Percentiles rank a stretch among this genome's conserved stretches.
phyloP scores from a whole-genome alignment of 257 asterid species.

The Hygrophila difformis region DNA sequence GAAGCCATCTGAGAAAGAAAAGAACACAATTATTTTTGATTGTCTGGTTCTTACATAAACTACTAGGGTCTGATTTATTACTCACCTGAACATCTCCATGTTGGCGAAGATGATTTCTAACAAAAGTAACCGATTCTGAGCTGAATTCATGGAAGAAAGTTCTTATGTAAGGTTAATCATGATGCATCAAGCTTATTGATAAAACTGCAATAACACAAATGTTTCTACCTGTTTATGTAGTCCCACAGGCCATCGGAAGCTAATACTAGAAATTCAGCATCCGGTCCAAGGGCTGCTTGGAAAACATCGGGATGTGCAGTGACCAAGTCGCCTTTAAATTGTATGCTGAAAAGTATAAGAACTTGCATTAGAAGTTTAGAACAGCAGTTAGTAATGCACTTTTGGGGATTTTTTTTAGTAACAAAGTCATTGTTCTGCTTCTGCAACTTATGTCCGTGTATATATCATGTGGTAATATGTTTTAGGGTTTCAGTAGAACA shows the following conservation, averaged over 20 bases:
- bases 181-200: slow-evolving; percentile 15
- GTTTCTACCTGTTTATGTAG: slow-evolving; percentile 57
- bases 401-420: no score
- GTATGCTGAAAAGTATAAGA: slow-evolving; percentile 38
- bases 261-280: slow-evolving; percentile 59
- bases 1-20: slow-evolving; percentile 54
- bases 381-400: no score
- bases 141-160: slow-evolving; percentile 31
- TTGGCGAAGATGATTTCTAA: slow-evolving; percentile 69
- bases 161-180: not conserved
- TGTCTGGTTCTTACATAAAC: not conserved
- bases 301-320: slow-evolving; percentile 73
- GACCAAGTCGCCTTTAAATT: slow-evolving; percentile 63
- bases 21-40: slow-evolving; percentile 13
- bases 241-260: slow-evolving; percentile 99
- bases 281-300: slow-evolving; percentile 63
- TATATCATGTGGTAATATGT: no score
- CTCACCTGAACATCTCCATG: slow-evolving; percentile 85
- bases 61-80: not conserved
- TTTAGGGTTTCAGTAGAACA: no score
- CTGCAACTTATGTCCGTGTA: no score
- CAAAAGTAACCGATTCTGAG: slow-evolving; percentile 51
- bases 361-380: not conserved
- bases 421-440: no score
- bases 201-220: not conserved